Conservation (phyloP, 2,329 filamentous ascomycete species). For the Rhytidhysteron rufulum region DNA sequence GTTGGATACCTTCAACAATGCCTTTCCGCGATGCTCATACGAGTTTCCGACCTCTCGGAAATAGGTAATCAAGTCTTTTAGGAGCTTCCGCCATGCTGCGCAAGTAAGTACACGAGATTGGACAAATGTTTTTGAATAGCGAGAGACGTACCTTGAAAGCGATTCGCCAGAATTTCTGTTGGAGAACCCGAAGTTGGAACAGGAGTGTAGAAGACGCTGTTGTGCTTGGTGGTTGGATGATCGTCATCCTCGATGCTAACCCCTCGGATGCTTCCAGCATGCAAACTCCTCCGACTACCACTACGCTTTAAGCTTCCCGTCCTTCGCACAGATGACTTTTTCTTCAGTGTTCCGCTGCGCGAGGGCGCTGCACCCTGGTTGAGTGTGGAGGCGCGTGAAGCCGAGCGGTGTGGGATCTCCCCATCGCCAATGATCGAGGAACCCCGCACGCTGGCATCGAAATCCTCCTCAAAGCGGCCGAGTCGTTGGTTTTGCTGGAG, state of each 20-base stretch:
- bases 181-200: slow-evolving; percentile 84
- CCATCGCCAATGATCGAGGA: slow-evolving; percentile 59
- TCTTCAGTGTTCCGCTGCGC: slow-evolving; percentile 77
- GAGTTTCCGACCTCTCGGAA: slow-evolving; percentile 88
- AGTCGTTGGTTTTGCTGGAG: slow-evolving; percentile 21
- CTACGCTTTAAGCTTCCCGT: slow-evolving; percentile 73
- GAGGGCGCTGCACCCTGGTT: slow-evolving; percentile 46
- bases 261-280: slow-evolving; percentile 82
- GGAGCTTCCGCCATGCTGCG: slow-evolving; percentile 85
- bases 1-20: slow-evolving; percentile 76
- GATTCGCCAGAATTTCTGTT: slow-evolving; percentile 78
- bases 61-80: slow-evolving; percentile 91
- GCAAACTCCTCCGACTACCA: slow-evolving; percentile 74
- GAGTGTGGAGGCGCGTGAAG: slow-evolving; percentile 51
- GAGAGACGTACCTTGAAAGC: slow-evolving; percentile 72
- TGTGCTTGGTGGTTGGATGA: slow-evolving; percentile 57
- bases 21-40: slow-evolving; percentile 82
- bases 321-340: slow-evolving; percentile 75
- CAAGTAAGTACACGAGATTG: slow-evolving; percentile 7
- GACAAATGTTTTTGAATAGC: neutral
- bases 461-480: slow-evolving; percentile 66
- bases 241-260: slow-evolving; percentile 69
- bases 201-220: slow-evolving; percentile 85
- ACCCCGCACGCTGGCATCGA: slow-evolving; percentile 65
- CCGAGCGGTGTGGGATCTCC: slow-evolving; percentile 56